Conservation (phyloP, 768 basidiomycete genomes). For the Termitomyces sp. region DNA sequence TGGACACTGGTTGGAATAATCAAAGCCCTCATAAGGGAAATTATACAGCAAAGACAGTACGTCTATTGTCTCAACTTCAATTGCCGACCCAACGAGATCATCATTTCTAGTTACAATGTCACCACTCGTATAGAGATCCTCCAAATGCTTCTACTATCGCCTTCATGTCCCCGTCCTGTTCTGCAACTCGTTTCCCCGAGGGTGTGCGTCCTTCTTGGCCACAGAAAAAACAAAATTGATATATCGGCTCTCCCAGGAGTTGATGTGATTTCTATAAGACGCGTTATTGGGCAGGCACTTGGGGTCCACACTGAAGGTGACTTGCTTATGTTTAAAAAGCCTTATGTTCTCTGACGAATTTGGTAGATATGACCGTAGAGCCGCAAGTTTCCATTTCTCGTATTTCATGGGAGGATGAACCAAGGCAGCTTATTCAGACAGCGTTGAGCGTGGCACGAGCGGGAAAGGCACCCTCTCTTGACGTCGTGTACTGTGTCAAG, state of each 20-base stretch:
- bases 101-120: conserved; percentile 16
- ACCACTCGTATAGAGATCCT: conserved; percentile 57
- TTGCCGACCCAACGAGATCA: not conserved
- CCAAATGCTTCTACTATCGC: conserved; percentile 57
- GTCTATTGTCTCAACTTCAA: not conserved
- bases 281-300: conserved; percentile 31
- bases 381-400: conserved; percentile 15
- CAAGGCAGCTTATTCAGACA: conserved; percentile 49
- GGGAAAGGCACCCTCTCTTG: conserved; percentile 58
- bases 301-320: conserved; percentile 32
- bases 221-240: conserved; percentile 26
- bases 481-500: conserved; percentile 62
- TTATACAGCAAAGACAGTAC: conserved; percentile 52
- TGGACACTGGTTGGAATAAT: conserved; percentile 80
- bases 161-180: conserved; percentile 63
- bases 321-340: not conserved
- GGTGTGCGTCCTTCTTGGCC: conserved; percentile 39
- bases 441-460: conserved; percentile 53
- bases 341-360: not conserved
- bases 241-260: conserved; percentile 7
- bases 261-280: conserved; percentile 31
- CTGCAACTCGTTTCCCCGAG: conserved; percentile 54
- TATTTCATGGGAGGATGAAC: conserved; percentile 44
- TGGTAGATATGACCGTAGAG: not conserved
- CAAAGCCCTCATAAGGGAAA: conserved; percentile 54